Percentiles rank a stretch among this genome's conserved stretches.
Evolutionary conservation across 768 basidiomycete species (phyloP).

Genomic region (Boletus rex-veris): DNA sequence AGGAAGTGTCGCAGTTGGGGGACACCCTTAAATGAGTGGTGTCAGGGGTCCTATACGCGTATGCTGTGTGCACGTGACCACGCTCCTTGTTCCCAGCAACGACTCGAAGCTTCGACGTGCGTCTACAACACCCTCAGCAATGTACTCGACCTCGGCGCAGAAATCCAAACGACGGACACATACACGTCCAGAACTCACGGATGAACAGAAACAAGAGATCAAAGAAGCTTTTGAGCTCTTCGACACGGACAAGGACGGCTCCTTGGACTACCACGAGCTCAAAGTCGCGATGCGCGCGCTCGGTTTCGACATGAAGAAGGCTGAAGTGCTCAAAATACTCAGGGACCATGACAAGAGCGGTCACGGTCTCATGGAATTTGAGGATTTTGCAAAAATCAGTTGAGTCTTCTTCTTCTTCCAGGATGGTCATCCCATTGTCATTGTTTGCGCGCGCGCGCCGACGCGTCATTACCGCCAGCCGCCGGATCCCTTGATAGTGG

Average conservation of each 20-base stretch:
- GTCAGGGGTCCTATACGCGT: neutral
- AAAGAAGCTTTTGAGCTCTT: conserved; percentile 99
- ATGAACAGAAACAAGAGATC: conserved; percentile 93
- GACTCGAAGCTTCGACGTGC: neutral
- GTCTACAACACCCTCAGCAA: conserved; percentile 10
- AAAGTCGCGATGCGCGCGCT: conserved; percentile 98
- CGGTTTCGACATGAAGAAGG: conserved; percentile 98
- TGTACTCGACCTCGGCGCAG: conserved; percentile 62
- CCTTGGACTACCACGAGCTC: conserved; percentile 95
- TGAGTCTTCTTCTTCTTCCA: conserved; percentile 30
- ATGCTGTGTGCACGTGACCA: conserved; percentile 14
- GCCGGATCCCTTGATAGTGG: neutral
- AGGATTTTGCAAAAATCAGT: conserved; percentile 95
- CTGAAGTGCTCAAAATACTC: conserved; percentile 92
- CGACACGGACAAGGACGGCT: conserved; percentile 97
- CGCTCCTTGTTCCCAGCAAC: neutral
- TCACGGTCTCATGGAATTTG: conserved; percentile 83
- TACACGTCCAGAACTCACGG: conserved; percentile 75
- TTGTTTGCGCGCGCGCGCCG: neutral
- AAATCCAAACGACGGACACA: conserved; percentile 76
- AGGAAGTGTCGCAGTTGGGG: neutral
- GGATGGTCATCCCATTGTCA: neutral
- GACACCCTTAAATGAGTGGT: neutral
- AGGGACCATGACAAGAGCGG: conserved; percentile 87
- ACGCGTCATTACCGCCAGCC: conserved; percentile 4